Base-by-base conservation (phyloP, 2,329 filamentous ascomycete species). In the Penicillium palitans region DNA sequence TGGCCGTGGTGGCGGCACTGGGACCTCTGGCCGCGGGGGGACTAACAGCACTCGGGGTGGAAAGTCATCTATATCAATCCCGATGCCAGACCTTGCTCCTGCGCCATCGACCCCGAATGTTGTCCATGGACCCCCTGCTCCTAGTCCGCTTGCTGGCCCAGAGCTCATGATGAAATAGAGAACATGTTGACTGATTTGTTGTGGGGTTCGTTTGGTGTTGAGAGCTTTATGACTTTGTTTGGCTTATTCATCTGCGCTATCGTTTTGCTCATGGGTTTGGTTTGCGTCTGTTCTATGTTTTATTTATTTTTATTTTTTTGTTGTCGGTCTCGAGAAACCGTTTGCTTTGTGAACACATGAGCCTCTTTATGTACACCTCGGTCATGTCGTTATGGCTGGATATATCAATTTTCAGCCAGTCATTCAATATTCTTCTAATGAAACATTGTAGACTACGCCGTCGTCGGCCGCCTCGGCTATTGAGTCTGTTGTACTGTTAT, bases 111-210 rank as follows among this genome's bases (percentile, higher is more conserved):
- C 64, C 4, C 65, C 65, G 44, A 60, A 56, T 41, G 41, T 62
- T 9, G 49, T 46, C n/a, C 47, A 52, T 42, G 31, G 48, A 29
- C 49, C 55, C 6, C 42, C 59, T 19, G 37, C 35, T 39, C 48
- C 50, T 2, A 53, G 45, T 27, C 40, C 57, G 17, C n/a, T 48
- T 24, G 41, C 52, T 39, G 47, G 67, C 5, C 63, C 70, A 10
- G 70, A 74, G 48, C 37, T 70, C 40, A 58, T 61, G 29, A 70
- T 67, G 64, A 72, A 73, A 62, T 72, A 68, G 53, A 64, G 41
- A 29, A 19, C 24, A 47, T 17, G 29, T 44, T 51, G 24, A 51
- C 29, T 39, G 47, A 39, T 52, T 45, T 46, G 24, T 60, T 31
- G 45, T 53, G 35, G 41, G n/a, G 33, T 44, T 46, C 46, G 25